Conservation (phyloP, 768 basidiomycete species). For the Chlorophyllum brunneum region DNA sequence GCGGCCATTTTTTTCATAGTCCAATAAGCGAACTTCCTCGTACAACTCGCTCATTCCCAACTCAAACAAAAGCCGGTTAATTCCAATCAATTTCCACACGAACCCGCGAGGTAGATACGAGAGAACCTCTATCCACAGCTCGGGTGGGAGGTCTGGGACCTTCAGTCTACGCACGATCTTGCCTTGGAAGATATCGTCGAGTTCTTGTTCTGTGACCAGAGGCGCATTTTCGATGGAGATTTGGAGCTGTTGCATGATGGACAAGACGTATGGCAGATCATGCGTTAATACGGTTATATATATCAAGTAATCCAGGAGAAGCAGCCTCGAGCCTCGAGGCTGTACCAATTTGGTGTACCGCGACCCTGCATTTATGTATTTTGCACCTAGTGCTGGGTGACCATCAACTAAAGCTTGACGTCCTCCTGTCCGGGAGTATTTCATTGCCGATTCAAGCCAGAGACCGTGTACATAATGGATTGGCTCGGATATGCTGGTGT, state of each 20-base stretch:
- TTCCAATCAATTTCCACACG: constrained; percentile 24
- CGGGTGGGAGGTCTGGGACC: constrained; percentile 21
- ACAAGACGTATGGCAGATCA: not conserved
- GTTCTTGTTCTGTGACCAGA: constrained; percentile 4
- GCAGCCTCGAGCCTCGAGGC: no score
- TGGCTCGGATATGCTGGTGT: no score
- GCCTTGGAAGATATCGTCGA: constrained; percentile 5
- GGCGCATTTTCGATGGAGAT: not conserved
- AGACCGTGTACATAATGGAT: no score
- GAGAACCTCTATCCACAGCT: constrained; percentile 25
- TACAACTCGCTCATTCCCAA: constrained; percentile 27
- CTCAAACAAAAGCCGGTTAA: constrained; percentile 26
- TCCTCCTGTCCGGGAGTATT: no score
- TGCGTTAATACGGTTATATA: no score
- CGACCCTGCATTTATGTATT: no score
- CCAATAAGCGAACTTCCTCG: constrained; percentile 25
- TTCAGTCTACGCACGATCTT: constrained; percentile 4
- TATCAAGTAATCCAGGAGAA: no score
- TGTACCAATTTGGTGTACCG: no score
- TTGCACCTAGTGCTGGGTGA: no score
- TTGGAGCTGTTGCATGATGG: constrained; percentile 4
- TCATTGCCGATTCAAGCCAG: no score
- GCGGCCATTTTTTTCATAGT: constrained; percentile 17
- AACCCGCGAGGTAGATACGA: constrained; percentile 20
- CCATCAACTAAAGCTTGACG: no score